These are phyloP conservation scores for Paracamarosporium sp. DNA, from an alignment of 2,329 filamentous ascomycete genomes.

Conservation along the genomic window DNA sequence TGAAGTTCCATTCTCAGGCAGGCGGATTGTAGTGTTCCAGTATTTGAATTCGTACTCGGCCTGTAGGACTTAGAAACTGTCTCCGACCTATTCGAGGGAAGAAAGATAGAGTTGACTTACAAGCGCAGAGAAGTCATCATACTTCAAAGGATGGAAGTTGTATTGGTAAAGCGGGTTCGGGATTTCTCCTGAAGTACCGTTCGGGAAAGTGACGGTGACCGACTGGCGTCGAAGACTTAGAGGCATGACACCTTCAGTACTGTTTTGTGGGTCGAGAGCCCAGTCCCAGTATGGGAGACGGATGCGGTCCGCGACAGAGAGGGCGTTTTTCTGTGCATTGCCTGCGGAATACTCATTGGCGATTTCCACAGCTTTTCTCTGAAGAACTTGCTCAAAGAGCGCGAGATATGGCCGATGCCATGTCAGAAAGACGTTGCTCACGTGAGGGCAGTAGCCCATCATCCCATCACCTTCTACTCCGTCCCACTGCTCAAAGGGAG, in stretches of 20 bases:
- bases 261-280: conserved; percentile 32
- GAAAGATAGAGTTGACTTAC: conserved; percentile 17
- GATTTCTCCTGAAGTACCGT: conserved; percentile 32
- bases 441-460: conserved; percentile 40
- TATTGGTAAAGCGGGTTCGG: conserved; percentile 38
- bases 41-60: conserved; percentile 39
- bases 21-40: conserved; percentile 40
- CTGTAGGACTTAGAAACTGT: conserved; percentile 13
- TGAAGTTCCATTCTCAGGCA: conserved; percentile 29
- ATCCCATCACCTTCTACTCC: conserved; percentile 27
- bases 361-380: conserved; percentile 35
- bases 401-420: conserved; percentile 45
- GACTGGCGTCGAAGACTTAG: conserved; percentile 25
- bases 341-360: conserved; percentile 37
- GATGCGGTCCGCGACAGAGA: conserved; percentile 28
- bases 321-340: conserved; percentile 27
- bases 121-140: conserved; percentile 33
- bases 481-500: conserved; percentile 37
- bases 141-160: conserved; percentile 37
- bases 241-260: conserved; percentile 33
- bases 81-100: background rate
- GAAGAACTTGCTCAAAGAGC: conserved; percentile 41
- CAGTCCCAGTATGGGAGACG: conserved; percentile 46
- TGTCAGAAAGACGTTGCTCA: conserved; percentile 35
- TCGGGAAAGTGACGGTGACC: conserved; percentile 32